Evolutionary conservation across 257 asterid species (phyloP).

Genomic region (Plantago elongata): DNA sequence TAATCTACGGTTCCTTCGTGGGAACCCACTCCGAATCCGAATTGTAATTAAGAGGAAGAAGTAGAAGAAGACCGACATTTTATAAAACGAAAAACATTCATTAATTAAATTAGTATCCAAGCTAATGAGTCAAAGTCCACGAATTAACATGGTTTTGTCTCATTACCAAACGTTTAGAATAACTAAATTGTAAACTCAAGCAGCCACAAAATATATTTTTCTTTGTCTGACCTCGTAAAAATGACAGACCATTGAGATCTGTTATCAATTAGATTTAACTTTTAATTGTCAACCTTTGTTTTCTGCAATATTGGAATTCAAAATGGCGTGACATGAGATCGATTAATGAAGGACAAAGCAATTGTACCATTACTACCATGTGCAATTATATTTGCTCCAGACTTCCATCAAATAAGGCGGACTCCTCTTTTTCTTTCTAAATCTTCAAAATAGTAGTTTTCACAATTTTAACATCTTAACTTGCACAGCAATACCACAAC

Average conservation of each 20-base stretch:
- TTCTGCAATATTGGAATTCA: neutral
- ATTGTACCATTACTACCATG: too few species aligned
- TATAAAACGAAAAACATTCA: neutral
- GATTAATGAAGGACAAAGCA: too few species aligned
- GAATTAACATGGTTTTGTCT: neutral
- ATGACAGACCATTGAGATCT: slow-evolving; percentile 9
- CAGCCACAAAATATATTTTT: neutral
- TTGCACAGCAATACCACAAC: too few species aligned
- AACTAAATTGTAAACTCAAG: too few species aligned
- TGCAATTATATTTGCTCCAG: too few species aligned
- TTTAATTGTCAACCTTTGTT: slow-evolving; percentile 9
- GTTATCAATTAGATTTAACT: neutral
- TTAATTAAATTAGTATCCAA: neutral
- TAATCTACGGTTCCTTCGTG: neutral
- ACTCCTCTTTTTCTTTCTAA: too few species aligned
- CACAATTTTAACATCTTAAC: too few species aligned
- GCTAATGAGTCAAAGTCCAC: neutral
- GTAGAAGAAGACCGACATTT: neutral
- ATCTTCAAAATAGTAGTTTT: too few species aligned
- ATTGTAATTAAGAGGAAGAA: too few species aligned
- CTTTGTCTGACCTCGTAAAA: too few species aligned
- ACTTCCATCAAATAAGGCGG: too few species aligned
- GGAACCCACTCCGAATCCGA: neutral
- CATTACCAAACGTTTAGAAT: neutral
- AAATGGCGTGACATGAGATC: neutral